Percentiles rank a stretch among this genome's conserved stretches.
Evolutionary conservation across 2,329 filamentous ascomycete genomes (phyloP).

Genomic region (Nemania sp.): DNA sequence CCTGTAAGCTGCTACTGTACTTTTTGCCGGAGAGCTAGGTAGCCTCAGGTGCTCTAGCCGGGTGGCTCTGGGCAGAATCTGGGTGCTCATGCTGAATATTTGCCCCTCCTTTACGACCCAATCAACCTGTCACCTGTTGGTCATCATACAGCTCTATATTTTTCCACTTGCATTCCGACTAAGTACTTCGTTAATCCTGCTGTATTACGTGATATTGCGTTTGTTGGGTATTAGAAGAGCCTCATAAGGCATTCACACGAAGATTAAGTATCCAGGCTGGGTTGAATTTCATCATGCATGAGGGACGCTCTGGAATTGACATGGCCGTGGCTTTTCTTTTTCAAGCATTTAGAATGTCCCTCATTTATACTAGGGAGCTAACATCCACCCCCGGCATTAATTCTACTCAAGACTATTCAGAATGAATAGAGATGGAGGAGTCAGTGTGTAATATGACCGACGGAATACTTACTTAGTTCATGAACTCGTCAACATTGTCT

Average conservation of each 20-base stretch:
- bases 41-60: not conserved
- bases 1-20: not conserved
- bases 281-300: too few relatives aligned
- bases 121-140: not conserved
- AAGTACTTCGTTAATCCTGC: too few relatives aligned
- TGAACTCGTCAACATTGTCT: conserved; percentile 11
- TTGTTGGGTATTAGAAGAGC: too few relatives aligned
- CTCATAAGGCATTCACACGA: too few relatives aligned
- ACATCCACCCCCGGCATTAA: not conserved
- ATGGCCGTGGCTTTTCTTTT: too few relatives aligned
- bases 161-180: too few relatives aligned
- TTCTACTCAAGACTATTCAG: not conserved
- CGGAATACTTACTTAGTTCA: not conserved
- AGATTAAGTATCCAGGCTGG: too few relatives aligned
- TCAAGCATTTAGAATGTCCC: too few relatives aligned
- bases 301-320: too few relatives aligned
- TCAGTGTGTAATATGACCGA: not conserved
- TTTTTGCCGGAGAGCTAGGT: not conserved
- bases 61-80: too few relatives aligned
- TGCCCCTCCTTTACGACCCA: not conserved
- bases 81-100: not conserved
- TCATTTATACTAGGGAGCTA: too few relatives aligned
- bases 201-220: too few relatives aligned
- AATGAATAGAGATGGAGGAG: not conserved
- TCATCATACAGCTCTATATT: not conserved